phyloP scores from a whole-genome alignment of 2,329 filamentous ascomycete genomes.

The Dichotomopilus funicola region DNA sequence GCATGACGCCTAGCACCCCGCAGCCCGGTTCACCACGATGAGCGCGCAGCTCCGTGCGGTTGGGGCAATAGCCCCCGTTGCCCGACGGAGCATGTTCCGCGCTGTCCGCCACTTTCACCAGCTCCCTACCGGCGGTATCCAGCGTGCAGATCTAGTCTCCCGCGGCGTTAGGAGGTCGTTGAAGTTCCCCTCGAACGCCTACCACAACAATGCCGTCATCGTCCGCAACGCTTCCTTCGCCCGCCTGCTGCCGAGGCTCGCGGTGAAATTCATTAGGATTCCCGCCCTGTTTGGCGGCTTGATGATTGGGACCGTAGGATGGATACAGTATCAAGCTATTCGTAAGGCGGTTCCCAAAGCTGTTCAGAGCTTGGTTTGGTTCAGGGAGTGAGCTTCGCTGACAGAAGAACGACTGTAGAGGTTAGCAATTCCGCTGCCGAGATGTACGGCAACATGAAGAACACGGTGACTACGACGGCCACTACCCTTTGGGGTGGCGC shows the following conservation, averaged over 20 bases:
- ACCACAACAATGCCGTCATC: slow-evolving; percentile 66
- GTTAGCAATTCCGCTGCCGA: slow-evolving; percentile 73
- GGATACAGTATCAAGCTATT: slow-evolving; percentile 91
- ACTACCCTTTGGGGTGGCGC: slow-evolving; percentile 64
- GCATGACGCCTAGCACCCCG: slow-evolving; percentile 14
- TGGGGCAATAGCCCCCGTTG: slow-evolving; percentile 55
- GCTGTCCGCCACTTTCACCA: slow-evolving; percentile 59
- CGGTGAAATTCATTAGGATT: slow-evolving; percentile 80
- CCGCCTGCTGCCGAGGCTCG: slow-evolving; percentile 71
- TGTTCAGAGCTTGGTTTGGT: not conserved
- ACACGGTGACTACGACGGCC: slow-evolving; percentile 63
- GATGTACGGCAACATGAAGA: slow-evolving; percentile 64
- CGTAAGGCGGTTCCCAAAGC: slow-evolving; percentile 46
- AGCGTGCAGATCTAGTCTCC: slow-evolving; percentile 58
- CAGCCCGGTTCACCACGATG: slow-evolving; percentile 40
- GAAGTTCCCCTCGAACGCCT: slow-evolving; percentile 75
- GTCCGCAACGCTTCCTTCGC: slow-evolving; percentile 59
- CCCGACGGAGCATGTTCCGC: slow-evolving; percentile 53
- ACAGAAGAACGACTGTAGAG: slow-evolving; percentile 38
- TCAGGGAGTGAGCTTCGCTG: slow-evolving; percentile 10
- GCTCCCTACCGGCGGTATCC: slow-evolving; percentile 60
- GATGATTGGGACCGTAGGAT: slow-evolving; percentile 79
- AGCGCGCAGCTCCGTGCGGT: slow-evolving; percentile 70
- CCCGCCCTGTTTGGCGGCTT: slow-evolving; percentile 89
- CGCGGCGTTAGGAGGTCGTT: slow-evolving; percentile 56